Evolutionary conservation across 257 asterid species (phyloP), one percentile per base, ranked within the genome.

Genomic region (Voacanga thouarsii): DNA sequence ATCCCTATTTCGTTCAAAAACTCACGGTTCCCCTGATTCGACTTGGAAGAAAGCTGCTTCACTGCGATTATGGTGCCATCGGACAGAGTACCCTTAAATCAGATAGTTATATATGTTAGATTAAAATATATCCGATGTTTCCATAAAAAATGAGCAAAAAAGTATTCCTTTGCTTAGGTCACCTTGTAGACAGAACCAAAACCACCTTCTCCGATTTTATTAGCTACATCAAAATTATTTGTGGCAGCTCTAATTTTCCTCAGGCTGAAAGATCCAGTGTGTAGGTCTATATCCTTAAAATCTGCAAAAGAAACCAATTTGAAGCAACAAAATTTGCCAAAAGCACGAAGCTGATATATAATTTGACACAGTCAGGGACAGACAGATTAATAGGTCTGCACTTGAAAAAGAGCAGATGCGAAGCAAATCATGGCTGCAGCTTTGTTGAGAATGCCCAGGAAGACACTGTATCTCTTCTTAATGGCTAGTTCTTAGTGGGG

Each of bases 171-270:
- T 37, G 47, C 7, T 28, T 16, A n/a, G 47, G 72, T 78, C 57
- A 91, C 95, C 91, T 88, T 90, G 85, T 85, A 92, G 37, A 92
- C 97, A 10, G 93, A 77, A 30, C 97, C 97, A 80, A 92, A 92
- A 53, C 97, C 97, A 63, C 97, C 37, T 33, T 33, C 37, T 33
- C 37, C 37, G 37, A 33, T 33, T 33, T 33, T 33, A 33, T 33
- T 33, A 53, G 91, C 87, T 80, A 1, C 79, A 67, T 92, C 94
- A 72, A 92, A 92, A 83, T 90, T 90, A 47, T 84, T 80, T 33
- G 97, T 92, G 47, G 97, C 95, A 75, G 89, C 83, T 82, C 86
- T 92, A 43, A 92, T 86, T 80, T 92, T 93, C 75, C 91, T 81
- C 74, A 92, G 83, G 39, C 91, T 80, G 78, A 90, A 92, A 56